Base-by-base conservation (phyloP, 257 asterid genomes). In the Penstemon eatonii region DNA sequence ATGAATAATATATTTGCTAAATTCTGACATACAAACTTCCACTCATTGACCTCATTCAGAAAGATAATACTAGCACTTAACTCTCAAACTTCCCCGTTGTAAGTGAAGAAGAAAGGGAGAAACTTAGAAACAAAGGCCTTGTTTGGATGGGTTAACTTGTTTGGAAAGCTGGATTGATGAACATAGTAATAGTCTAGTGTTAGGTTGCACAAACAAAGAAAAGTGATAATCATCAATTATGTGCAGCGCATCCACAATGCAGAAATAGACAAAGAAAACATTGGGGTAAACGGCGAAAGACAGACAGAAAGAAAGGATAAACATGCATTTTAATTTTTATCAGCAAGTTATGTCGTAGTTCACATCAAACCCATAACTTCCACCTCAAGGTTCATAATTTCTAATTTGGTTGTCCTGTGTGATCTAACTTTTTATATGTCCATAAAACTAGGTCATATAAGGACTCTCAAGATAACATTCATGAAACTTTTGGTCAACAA, bases 81-180 rank as follows among this genome's bases (percentile, higher is more conserved):
- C 69, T n/a, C 12, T 18, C 4, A 63, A 40, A 47, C 46, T 64
- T 49, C 33, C 25, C 19, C 56, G 7, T 60, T 12, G 61, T 15
- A 70, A 19, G 13, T 8, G 45, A 63, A 56, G 55, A 25, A 25
- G 33, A 5, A 44, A 51, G 9, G 4, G 46, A 6, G 1, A 59
- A 67, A 67, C 13, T 41, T 44, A 25, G 56, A 67, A 67, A 55
- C 15, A 67, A 59, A 33, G 41, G 65, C 33, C 46, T 12, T 12
- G 9, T 46, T 9, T 46, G 51, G 51, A 46, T 46, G 8, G 51
- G 51, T 46, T 3, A 46, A 46, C 3, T 7, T 7, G 51, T 7
- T 11, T 7, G 11, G 11, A 25, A 25, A 25, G 33, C 33, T 25
- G 33, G 33, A 25, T 25, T 25, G 33, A 25, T 25, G 33, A 25